These are phyloP conservation scores for Saxophila tyrrhenica DNA, from an alignment of 495 filamentous ascomycete species.

Conservation along the genomic window DNA sequence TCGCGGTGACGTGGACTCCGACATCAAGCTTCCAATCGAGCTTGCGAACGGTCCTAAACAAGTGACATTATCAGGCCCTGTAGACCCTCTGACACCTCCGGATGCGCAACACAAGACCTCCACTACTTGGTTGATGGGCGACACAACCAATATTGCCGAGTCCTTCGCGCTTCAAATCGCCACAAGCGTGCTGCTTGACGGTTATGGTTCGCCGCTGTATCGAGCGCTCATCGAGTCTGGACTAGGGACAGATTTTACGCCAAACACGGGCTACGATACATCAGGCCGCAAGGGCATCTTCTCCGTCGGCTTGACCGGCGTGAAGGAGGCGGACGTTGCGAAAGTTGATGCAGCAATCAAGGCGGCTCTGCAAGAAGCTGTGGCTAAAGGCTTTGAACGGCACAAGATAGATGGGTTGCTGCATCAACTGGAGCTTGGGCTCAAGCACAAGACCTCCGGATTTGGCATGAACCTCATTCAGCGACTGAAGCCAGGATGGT, in stretches of 20 bases:
- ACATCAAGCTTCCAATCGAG: slow-evolving; percentile 64
- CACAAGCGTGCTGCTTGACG: slow-evolving; percentile 74
- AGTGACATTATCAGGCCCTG: slow-evolving; percentile 64
- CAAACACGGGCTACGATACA: slow-evolving; percentile 82
- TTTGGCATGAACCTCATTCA: slow-evolving; percentile 90
- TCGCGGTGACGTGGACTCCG: slow-evolving; percentile 52
- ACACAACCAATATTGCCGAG: slow-evolving; percentile 69
- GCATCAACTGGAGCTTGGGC: slow-evolving; percentile 77
- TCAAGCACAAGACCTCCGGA: slow-evolving; percentile 90
- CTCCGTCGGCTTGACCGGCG: slow-evolving; percentile 80
- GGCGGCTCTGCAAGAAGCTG: slow-evolving; percentile 52
- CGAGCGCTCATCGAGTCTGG: slow-evolving; percentile 82
- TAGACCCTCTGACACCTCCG: slow-evolving; percentile 76
- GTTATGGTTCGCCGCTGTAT: slow-evolving; percentile 91
- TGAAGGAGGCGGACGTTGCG: slow-evolving; percentile 63
- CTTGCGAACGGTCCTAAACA: slow-evolving; percentile 54
- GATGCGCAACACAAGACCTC: slow-evolving; percentile 89
- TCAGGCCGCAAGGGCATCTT: slow-evolving; percentile 69
- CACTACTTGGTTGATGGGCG: slow-evolving; percentile 79
- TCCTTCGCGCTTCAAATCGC: slow-evolving; percentile 73
- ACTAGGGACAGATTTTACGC: slow-evolving; percentile 81
- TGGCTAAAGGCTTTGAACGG: slow-evolving; percentile 67
- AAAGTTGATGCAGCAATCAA: slow-evolving; percentile 63
- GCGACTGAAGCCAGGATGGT: slow-evolving; percentile 79
- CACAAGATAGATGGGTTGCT: slow-evolving; percentile 86